Evolutionary conservation across 495 filamentous ascomycete genomes (phyloP).

Genomic region (Immersiella caudata): DNA sequence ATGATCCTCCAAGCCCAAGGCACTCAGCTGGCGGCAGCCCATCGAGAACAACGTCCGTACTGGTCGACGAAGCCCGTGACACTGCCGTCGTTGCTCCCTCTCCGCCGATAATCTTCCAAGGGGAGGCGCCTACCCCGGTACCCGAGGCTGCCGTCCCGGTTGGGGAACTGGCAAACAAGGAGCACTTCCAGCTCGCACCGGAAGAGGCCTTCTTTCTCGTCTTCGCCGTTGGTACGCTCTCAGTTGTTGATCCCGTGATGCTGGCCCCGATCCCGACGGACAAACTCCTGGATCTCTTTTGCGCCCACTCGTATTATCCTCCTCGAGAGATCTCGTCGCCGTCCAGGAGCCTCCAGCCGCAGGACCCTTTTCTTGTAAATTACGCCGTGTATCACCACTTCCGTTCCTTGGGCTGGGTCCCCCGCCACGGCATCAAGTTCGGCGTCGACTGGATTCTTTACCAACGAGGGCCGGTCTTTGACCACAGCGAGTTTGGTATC

Average conservation of each 20-base stretch:
- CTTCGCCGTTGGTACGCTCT: conserved; percentile 79
- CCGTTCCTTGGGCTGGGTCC: conserved; percentile 94
- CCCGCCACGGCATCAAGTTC: conserved; percentile 92
- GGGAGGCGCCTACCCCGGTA: background rate
- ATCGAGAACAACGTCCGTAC: conserved; percentile 2
- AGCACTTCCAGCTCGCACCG: conserved; percentile 85
- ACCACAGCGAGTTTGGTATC: conserved; percentile 90
- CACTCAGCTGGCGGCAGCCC: conserved; percentile 11
- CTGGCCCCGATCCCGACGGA: conserved; percentile 50
- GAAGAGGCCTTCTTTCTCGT: conserved; percentile 93
- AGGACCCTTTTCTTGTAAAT: conserved; percentile 82
- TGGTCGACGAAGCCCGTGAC: background rate
- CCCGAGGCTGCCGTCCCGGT: background rate
- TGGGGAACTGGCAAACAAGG: conserved; percentile 66
- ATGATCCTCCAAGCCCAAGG: conserved; percentile 49
- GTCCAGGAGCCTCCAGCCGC: conserved; percentile 51
- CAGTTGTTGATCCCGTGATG: conserved; percentile 61
- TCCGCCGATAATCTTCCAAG: background rate
- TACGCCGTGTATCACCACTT: conserved; percentile 97
- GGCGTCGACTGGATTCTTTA: conserved; percentile 92
- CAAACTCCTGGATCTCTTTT: conserved; percentile 65
- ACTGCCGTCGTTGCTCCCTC: background rate
- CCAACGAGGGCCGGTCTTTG: conserved; percentile 89
- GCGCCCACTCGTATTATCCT: conserved; percentile 71
- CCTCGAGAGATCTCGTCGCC: conserved; percentile 39